Evolutionary conservation across 2,329 filamentous ascomycete species (phyloP).

Genomic region (Aspergillus awamori): DNA sequence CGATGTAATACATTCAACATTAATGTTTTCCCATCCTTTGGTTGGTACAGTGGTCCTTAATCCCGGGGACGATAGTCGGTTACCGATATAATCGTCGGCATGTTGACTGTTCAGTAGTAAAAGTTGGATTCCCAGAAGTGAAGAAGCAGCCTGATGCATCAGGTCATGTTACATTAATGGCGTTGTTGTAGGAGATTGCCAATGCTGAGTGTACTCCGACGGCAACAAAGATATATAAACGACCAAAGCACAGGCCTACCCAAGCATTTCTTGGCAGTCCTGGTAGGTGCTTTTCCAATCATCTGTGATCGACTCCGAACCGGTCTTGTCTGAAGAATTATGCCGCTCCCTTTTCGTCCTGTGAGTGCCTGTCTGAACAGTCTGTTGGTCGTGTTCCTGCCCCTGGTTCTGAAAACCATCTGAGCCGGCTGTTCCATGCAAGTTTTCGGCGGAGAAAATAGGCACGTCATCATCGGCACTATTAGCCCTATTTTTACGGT

Average conservation of each 20-base stretch:
- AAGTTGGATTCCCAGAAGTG: not conserved
- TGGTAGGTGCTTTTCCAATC: conserved; percentile 3
- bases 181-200: not conserved
- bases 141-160: not conserved
- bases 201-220: not conserved
- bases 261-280: conserved; percentile 5
- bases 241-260: not conserved
- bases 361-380: not conserved
- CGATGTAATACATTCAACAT: not conserved
- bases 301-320: not conserved
- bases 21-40: not conserved
- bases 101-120: not conserved
- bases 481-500: conserved; percentile 7
- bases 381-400: not conserved
- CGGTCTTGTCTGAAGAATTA: conserved; percentile 1
- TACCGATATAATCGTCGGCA: not conserved
- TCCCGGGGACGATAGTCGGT: not conserved
- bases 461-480: conserved; percentile 1
- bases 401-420: not conserved
- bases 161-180: not conserved
- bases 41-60: not conserved
- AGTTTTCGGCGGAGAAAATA: not conserved
- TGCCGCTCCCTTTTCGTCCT: not conserved
- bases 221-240: not conserved
- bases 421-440: not conserved